Conservation (phyloP, 2,329 filamentous ascomycete genomes). For the Penicillium sp. region DNA sequence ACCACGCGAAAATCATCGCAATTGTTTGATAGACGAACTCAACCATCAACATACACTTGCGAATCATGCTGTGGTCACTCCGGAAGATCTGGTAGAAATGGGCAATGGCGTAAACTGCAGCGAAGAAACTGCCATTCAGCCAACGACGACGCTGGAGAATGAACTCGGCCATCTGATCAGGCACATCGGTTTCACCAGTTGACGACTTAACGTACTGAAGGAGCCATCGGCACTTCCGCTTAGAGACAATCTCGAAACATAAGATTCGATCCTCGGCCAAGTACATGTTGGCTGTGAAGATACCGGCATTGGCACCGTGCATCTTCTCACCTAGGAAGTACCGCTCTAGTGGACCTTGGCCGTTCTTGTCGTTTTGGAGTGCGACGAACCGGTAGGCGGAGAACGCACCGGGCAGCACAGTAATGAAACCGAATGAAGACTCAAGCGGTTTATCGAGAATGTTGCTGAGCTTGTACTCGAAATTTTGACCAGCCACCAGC, state of each 20-base stretch:
- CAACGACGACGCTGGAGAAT: slow-evolving; percentile 94
- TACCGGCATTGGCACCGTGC: slow-evolving; percentile 86
- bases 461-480: slow-evolving; percentile 99
- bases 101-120: slow-evolving; percentile 88
- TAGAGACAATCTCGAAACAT: slow-evolving; percentile 81
- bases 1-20: slow-evolving; percentile 99
- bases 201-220: slow-evolving; percentile 98
- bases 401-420: slow-evolving; percentile 92
- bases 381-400: slow-evolving; percentile 97
- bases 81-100: slow-evolving; percentile 97
- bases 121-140: slow-evolving; percentile 98
- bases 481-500: slow-evolving; percentile 93
- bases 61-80: slow-evolving; percentile 80
- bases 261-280: slow-evolving; percentile 54
- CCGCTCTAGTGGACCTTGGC: slow-evolving; percentile 87
- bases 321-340: slow-evolving; percentile 98
- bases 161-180: slow-evolving; percentile 88
- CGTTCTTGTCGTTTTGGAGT: slow-evolving; percentile 94
- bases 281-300: slow-evolving; percentile 86
- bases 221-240: slow-evolving; percentile 96
- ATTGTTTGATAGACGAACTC: slow-evolving; percentile 92
- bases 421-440: slow-evolving; percentile 96
- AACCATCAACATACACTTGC: slow-evolving; percentile 85
- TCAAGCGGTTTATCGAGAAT: slow-evolving; percentile 97
- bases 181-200: slow-evolving; percentile 94